Evolutionary conservation across 1,284 basidiomycete genomes (phyloP), one percentile per base, ranked within the genome.

Genomic region (Farysia itapuensis): DNA sequence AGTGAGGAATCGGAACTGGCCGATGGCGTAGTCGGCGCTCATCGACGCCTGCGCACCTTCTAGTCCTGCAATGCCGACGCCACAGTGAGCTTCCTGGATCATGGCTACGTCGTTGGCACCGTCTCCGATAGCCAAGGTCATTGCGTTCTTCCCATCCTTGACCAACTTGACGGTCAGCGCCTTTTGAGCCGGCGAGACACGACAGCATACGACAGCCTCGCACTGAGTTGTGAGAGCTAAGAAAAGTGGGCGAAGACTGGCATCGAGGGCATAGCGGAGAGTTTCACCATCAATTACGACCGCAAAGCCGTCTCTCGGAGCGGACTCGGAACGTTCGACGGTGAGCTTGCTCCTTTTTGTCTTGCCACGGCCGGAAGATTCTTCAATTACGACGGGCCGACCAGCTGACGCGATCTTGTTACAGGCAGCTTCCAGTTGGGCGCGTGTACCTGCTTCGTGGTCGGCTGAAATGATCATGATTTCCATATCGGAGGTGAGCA

Each of bases 21-120:
- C 93, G 79, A 97, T 93, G 1, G 93, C 93, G 67, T 96, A 97
- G 78, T 97, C 94, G 13, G 94, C 92, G 18, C 91, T 95, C 92
- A 97, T 97, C 33, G 93, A 92, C 19, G 94, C 94, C 78, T 98
- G 94, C 18, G 91, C 93, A 42, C 94, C 94, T 77, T 98, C 94
- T 34, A 94, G 83, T 40, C 94, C 94, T 54, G 91, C 85, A 20
- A 97, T 82, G 20, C 94, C 94, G 70, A 93, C 91, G 5, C 94
- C 94, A 64, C 95, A 86, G 77, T 97, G 94, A 19, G 94, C 94
- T 25, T 96, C 93, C 77, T 98, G 94, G 61, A 98, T 98, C 90
- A 94, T 94, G 4, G 90, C 90, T 9, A 94, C 90, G 70, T 94
- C 91, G 70, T 93, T 94, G 13, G 90, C 90, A 39, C 94, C 94